Evolutionary conservation across 768 basidiomycete genomes (phyloP).

Genomic region (Mycena rosella): DNA sequence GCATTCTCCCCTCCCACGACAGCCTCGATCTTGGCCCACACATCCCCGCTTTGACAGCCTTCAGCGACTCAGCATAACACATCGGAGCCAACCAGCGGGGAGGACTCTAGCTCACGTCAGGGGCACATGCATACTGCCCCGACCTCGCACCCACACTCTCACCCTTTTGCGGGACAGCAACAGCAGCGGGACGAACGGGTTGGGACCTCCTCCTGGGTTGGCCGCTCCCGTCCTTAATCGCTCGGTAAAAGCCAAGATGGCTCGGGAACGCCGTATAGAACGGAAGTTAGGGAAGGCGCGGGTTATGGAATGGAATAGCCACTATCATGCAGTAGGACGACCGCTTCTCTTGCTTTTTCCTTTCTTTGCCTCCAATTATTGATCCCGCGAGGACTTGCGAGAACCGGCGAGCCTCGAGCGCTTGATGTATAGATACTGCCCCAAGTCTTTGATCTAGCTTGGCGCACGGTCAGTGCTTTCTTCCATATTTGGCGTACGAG

Average conservation of each 20-base stretch:
- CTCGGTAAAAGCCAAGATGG: background rate
- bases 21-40: background rate
- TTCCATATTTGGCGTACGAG: conserved; percentile 75
- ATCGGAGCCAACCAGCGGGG: conserved; percentile 4
- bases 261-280: conserved; percentile 10
- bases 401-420: no score
- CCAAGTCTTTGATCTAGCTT: no score
- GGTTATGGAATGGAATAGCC: conserved; percentile 12
- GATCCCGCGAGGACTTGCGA: no score
- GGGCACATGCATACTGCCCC: no score
- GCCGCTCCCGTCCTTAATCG: conserved; percentile 12
- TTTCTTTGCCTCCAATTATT: no score
- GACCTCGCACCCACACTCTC: no score
- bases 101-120: conserved; percentile 5
- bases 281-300: background rate
- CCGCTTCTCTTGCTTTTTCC: background rate
- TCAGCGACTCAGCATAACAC: background rate
- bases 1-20: background rate
- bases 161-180: conserved; percentile 4
- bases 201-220: conserved; percentile 22
- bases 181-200: background rate
- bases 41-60: conserved; percentile 15
- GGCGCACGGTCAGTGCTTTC: no score
- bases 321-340: background rate
- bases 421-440: no score